Conservation (phyloP, 1,284 basidiomycete species). For the Boletellus sp. region DNA sequence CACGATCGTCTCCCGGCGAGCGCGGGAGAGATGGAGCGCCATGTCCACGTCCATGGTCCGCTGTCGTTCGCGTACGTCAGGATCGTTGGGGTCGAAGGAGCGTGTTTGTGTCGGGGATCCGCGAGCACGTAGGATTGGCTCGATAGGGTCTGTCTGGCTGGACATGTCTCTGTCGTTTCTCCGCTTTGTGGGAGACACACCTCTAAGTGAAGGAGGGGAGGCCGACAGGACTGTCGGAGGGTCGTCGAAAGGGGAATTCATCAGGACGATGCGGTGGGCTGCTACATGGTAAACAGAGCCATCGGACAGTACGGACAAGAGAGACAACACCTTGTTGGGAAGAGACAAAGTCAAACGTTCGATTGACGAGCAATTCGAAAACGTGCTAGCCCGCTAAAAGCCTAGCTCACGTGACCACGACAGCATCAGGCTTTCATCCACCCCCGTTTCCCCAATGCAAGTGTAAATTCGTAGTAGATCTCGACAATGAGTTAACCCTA, state of each 20-base stretch:
- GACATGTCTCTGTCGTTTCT: conserved; percentile 38
- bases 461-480: too few relatives aligned
- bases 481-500: not conserved
- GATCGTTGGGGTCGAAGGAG: conserved; percentile 64
- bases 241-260: conserved; percentile 29
- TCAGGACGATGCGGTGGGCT: conserved; percentile 5
- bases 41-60: conserved; percentile 84
- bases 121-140: conserved; percentile 42
- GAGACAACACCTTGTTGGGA: conserved; percentile 16
- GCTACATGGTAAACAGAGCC: not conserved
- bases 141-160: conserved; percentile 42
- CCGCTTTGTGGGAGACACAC: conserved; percentile 38
- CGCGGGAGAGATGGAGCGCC: conserved; percentile 77
- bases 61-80: conserved; percentile 71
- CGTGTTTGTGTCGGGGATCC: conserved; percentile 63
- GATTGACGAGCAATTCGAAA: not conserved
- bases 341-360: not conserved
- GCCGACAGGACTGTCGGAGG: conserved; percentile 19
- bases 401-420: too few relatives aligned
- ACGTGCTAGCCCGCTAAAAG: not conserved
- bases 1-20: conserved; percentile 62
- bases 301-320: not conserved
- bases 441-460: too few relatives aligned
- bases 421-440: too few relatives aligned
- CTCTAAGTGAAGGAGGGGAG: conserved; percentile 45